phyloP scores from a whole-genome alignment of 306 rosid genomes.

The Vigna radiata region DNA sequence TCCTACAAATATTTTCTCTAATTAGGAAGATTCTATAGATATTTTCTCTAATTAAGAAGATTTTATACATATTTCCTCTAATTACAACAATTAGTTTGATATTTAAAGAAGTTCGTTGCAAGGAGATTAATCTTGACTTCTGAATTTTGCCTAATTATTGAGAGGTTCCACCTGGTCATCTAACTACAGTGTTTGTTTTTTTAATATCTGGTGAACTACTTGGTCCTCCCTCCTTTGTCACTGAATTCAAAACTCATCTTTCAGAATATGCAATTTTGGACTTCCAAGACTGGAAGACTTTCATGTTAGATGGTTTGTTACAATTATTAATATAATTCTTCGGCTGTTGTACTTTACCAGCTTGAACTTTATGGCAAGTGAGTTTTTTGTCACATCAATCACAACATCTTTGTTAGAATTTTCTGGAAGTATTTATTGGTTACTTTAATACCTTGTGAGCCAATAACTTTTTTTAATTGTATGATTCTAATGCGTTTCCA shows the following conservation, averaged over 20 bases:
- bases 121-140: background rate
- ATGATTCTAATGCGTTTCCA: background rate
- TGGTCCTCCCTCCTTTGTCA: background rate
- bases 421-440: background rate
- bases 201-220: background rate
- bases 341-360: background rate
- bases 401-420: background rate
- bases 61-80: too few relatives aligned
- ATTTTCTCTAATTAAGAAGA: too few relatives aligned
- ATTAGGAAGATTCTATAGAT: too few relatives aligned
- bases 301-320: background rate
- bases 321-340: background rate
- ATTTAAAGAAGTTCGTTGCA: background rate
- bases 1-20: too few relatives aligned
- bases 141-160: background rate
- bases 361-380: background rate
- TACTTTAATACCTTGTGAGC: background rate
- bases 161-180: background rate
- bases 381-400: background rate
- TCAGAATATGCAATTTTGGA: background rate
- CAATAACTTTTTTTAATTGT: background rate
- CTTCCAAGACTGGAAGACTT: background rate
- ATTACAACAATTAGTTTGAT: background rate
- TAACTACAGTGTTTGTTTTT: background rate
- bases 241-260: background rate